Percentiles rank a stretch among this genome's conserved stretches.
Conservation (phyloP, 2,329 filamentous ascomycete genomes). For the Aspergillus sp. region DNA sequence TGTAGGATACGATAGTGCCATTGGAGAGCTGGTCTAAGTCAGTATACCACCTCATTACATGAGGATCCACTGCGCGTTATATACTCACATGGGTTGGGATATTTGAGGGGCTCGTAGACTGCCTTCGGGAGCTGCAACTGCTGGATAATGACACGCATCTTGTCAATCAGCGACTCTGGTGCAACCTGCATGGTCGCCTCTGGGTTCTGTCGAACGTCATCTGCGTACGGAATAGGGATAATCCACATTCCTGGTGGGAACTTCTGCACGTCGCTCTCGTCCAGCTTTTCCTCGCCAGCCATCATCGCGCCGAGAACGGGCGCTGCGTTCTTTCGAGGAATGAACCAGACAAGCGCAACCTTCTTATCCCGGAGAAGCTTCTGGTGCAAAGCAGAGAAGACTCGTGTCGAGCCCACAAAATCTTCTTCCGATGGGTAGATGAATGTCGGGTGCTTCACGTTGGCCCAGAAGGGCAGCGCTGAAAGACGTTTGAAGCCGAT, state of each 20-base stretch:
- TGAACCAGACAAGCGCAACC: constrained; percentile 82
- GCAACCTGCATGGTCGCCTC: constrained; percentile 52
- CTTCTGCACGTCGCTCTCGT: constrained; percentile 61
- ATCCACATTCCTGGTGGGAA: constrained; percentile 84
- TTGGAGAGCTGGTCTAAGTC: constrained; percentile 55
- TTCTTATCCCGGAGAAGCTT: constrained; percentile 75
- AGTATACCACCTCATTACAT: not conserved
- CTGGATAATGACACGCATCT: constrained; percentile 75
- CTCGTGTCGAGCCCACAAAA: constrained; percentile 82
- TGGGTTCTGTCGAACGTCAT: constrained; percentile 74
- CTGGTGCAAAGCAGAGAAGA: constrained; percentile 84
- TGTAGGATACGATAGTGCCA: constrained; percentile 97
- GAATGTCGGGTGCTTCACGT: constrained; percentile 77
- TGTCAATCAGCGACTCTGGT: constrained; percentile 66
- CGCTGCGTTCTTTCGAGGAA: constrained; percentile 71
- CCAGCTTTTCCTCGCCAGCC: constrained; percentile 61
- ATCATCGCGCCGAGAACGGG: constrained; percentile 76
- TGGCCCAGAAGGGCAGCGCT: constrained; percentile 73
- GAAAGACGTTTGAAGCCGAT: constrained; percentile 86
- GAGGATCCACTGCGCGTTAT: not conserved
- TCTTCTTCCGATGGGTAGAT: constrained; percentile 90
- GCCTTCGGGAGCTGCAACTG: constrained; percentile 84
- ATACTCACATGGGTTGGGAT: constrained; percentile 66
- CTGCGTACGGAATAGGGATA: constrained; percentile 77
- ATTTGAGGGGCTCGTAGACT: constrained; percentile 74